These are phyloP conservation scores for Flaveria trinervia DNA, from an alignment of 129 eudicot genomes.

Conservation along the genomic window DNA sequence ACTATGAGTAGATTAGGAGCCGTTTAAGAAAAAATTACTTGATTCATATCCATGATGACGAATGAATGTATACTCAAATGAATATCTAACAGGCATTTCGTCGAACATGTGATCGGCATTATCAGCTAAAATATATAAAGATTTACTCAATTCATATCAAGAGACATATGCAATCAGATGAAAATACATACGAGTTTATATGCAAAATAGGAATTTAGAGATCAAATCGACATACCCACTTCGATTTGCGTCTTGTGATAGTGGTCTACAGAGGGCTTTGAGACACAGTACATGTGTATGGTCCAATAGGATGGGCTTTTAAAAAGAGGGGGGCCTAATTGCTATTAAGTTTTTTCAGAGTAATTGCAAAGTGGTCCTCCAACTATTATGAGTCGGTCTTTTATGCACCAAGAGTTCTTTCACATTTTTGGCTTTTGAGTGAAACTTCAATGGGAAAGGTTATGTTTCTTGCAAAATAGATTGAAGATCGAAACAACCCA, in stretches of 20 bases:
- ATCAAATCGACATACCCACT: slow-evolving; percentile 28
- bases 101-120: slow-evolving; percentile 22
- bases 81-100: slow-evolving; percentile 27
- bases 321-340: slow-evolving; percentile 15
- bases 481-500: no score
- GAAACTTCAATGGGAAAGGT: neutral
- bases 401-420: neutral
- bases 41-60: neutral
- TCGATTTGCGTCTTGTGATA: slow-evolving; percentile 12
- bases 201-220: neutral
- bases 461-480: no score
- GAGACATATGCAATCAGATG: neutral
- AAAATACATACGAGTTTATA: neutral
- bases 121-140: neutral
- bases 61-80: neutral
- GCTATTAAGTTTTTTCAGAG: neutral
- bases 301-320: neutral
- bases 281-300: neutral
- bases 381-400: neutral
- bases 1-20: no score
- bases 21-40: neutral
- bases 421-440: neutral
- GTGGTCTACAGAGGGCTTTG: neutral
- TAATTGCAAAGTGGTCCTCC: neutral
- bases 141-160: neutral